phyloP scores from a whole-genome alignment of 2,329 filamentous ascomycete genomes.

The Colletotrichum liaoningense region DNA sequence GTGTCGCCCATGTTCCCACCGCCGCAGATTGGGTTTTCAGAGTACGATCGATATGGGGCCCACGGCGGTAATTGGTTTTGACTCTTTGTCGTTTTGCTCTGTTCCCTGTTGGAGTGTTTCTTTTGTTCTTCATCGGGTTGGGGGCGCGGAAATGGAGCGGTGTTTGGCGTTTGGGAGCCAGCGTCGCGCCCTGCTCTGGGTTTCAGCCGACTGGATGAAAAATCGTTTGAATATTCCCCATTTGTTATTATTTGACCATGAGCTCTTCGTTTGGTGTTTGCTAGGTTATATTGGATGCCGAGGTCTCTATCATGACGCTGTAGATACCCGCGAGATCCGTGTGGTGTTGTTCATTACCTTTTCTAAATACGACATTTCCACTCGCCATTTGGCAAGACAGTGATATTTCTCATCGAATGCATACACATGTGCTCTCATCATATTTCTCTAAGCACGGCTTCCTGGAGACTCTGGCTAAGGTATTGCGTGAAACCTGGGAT shows the following conservation, averaged over 20 bases:
- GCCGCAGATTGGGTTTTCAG: background rate
- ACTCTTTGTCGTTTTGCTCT: background rate
- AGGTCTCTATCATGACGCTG: background rate
- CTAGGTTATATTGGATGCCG: background rate
- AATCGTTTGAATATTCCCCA: background rate
- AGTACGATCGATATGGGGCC: conserved; percentile 2
- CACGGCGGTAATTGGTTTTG: conserved; percentile 23
- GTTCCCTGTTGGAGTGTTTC: background rate
- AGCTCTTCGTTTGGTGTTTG: background rate
- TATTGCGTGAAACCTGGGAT: background rate
- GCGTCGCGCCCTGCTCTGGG: background rate
- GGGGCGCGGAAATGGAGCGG: background rate
- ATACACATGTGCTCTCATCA: background rate
- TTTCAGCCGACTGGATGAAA: background rate
- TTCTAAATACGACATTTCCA: background rate
- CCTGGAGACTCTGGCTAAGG: background rate
- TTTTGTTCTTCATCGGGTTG: background rate
- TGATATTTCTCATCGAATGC: background rate
- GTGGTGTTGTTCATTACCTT: too few relatives aligned
- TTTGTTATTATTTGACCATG: background rate
- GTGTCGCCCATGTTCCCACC: conserved; percentile 20
- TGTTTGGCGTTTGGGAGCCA: background rate
- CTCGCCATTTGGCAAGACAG: background rate
- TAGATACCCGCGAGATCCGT: too few relatives aligned
- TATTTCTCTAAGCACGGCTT: background rate